Percentiles rank a stretch among this genome's conserved stretches.
phyloP scores from a whole-genome alignment of 768 basidiomycete species.

The Calocera viscosa region DNA sequence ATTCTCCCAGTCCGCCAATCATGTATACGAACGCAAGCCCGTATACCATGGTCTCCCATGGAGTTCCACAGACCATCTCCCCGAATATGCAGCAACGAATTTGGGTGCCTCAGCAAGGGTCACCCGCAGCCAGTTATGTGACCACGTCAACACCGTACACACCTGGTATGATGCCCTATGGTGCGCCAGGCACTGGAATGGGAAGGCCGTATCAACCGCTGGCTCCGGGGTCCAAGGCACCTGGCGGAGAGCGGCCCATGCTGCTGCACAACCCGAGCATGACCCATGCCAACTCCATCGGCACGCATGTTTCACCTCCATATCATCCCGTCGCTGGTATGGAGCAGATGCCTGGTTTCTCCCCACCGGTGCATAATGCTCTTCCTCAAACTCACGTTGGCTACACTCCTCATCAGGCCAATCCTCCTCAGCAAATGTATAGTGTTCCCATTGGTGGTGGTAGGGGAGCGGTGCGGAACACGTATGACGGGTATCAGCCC shows the following conservation, averaged over 20 bases:
- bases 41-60: not conserved
- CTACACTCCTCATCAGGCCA: not conserved
- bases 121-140: not conserved
- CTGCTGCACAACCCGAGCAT: not conserved
- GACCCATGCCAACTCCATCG: not conserved
- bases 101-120: not conserved
- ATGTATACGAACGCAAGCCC: not conserved
- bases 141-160: not conserved
- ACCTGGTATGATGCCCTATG: constrained; percentile 1
- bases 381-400: constrained; percentile 2
- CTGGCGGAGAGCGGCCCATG: not conserved
- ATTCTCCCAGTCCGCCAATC: constrained; percentile 3
- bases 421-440: constrained; percentile 2
- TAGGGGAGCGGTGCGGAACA: constrained; percentile 1
- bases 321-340: not conserved
- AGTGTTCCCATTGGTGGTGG: constrained; percentile 3
- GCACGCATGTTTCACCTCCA: not conserved
- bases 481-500: constrained; percentile 7
- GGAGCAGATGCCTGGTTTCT: constrained; percentile 7
- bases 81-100: not conserved
- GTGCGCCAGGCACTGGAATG: not conserved
- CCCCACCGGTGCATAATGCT: not conserved
- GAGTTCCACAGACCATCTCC: not conserved
- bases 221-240: not conserved
- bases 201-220: not conserved